Base-by-base conservation (phyloP, 768 basidiomycete species). In the Tricholomella constricta region DNA sequence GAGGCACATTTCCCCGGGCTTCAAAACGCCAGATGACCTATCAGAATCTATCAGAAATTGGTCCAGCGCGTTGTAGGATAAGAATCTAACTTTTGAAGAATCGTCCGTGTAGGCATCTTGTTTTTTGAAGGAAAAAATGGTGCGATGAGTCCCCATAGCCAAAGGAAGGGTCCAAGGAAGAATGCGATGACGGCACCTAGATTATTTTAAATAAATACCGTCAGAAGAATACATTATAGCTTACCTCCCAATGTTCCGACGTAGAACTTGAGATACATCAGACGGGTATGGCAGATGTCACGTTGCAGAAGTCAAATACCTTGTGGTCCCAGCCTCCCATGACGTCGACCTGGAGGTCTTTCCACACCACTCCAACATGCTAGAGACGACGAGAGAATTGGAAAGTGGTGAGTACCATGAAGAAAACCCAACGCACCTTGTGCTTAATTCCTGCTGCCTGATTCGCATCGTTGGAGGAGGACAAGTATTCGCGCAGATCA, bases 1-100 rank as follows among this genome's bases (percentile, higher is more conserved):
- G 6, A 93, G 79, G 63, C 90, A 86, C 91, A 94, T 94, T 75
- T 94, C 87, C 15, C 91, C 85, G 0, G 89, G 82, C 56, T 88
- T 85, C 35, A 91, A 69, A 15, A 85, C 73, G 35, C 90, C 91
- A 6, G 83, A 84, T 19, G 80, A 80, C 56, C 85, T 84, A 50
- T n/a, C 34, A 26, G n/a, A 29, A 34, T 25, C 8, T 22, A 27
- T 50, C 15, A 61, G 48, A n/a, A 41, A 15, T 37, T 37, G 4
- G 26, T 19, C 20, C 6, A 34, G 26, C 36, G 22, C 22, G 26
- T 35, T 2, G 38, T 11, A 27, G 27, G 36, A 27, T 35, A 49
- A 40, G 12, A 34, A 40, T 61, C 66, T 34, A 52, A 85, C 83
- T 81, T 81, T 62, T 86, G 79, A 17, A 87, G 68, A 47, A 88